Conservation (phyloP, 2,329 filamentous ascomycete genomes). For the Cercospora berteroae region DNA sequence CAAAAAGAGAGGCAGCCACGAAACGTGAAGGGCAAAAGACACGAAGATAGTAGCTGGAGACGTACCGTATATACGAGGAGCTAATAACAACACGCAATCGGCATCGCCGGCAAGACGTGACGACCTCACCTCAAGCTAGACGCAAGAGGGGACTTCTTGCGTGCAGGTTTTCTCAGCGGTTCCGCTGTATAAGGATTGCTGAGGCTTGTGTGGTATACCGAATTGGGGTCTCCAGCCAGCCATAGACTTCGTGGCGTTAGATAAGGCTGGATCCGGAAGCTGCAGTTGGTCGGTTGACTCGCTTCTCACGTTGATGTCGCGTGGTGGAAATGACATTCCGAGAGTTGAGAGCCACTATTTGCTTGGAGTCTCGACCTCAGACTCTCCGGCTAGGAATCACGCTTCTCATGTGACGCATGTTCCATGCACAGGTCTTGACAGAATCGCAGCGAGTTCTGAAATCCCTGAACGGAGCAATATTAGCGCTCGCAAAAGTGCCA, state of each 20-base stretch:
- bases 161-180: neutral
- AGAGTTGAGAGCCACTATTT: neutral
- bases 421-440: too few relatives aligned
- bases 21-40: neutral
- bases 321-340: conserved; percentile 3
- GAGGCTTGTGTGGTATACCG: conserved; percentile 1
- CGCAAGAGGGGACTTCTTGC: neutral
- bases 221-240: neutral
- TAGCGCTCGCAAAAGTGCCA: too few relatives aligned
- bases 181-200: neutral
- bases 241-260: neutral
- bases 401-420: too few relatives aligned
- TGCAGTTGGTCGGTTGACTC: neutral
- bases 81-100: neutral
- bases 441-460: too few relatives aligned
- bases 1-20: neutral
- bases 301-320: neutral
- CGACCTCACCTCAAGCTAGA: neutral
- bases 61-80: neutral
- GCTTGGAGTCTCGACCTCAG: neutral
- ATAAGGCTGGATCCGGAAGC: neutral
- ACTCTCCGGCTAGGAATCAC: too few relatives aligned
- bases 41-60: neutral
- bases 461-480: too few relatives aligned
- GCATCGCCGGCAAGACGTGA: neutral